A percentile compares a stretch with the other conserved stretches of the same genome.
phyloP scores from a whole-genome alignment of 768 basidiomycete species.

The Kwoniella dendrophila region DNA sequence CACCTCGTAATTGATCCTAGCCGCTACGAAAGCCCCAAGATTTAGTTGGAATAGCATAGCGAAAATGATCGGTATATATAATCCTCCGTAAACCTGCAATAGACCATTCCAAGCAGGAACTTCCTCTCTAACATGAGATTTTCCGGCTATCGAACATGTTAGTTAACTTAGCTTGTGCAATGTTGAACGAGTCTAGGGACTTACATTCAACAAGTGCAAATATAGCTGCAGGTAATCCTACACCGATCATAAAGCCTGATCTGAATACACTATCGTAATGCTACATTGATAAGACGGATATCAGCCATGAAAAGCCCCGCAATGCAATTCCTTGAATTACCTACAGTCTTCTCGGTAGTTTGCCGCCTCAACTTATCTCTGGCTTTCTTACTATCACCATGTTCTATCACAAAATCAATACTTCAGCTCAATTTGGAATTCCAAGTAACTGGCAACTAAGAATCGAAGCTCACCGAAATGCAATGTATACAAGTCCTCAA shows the following conservation, averaged over 20 bases:
- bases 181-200: slow-evolving; percentile 43
- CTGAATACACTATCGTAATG: slow-evolving; percentile 62
- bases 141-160: slow-evolving; percentile 60
- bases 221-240: slow-evolving; percentile 70
- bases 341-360: slow-evolving; percentile 42
- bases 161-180: not conserved
- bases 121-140: slow-evolving; percentile 60
- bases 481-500: slow-evolving; percentile 74
- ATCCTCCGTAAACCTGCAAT: slow-evolving; percentile 73
- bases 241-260: slow-evolving; percentile 71
- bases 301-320: slow-evolving; percentile 8
- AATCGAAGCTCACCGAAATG: slow-evolving; percentile 68
- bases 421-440: not conserved
- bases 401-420: slow-evolving; percentile 59
- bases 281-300: slow-evolving; percentile 18
- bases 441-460: not conserved
- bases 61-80: slow-evolving; percentile 75
- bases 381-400: slow-evolving; percentile 79
- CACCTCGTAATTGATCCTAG: slow-evolving; percentile 90
- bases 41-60: slow-evolving; percentile 80
- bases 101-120: slow-evolving; percentile 75
- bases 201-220: slow-evolving; percentile 68
- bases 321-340: slow-evolving; percentile 24
- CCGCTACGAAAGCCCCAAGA: slow-evolving; percentile 70
- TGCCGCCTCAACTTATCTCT: slow-evolving; percentile 66